Evolutionary conservation across 192 early-diverging fungal species (phyloP).

Genomic region (Funneliformis geosporum): DNA sequence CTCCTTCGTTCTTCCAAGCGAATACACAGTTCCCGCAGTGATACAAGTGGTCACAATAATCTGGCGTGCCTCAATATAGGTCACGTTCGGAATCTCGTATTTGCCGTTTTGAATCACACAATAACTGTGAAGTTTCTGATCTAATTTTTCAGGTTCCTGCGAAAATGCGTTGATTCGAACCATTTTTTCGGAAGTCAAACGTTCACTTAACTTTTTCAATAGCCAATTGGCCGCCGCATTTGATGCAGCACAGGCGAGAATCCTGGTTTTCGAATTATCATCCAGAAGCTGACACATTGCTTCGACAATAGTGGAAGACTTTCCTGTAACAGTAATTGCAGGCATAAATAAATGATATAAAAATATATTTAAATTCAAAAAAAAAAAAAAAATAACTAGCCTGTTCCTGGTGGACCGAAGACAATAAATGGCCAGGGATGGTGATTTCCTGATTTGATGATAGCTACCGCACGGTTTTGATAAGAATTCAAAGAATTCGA

Average conservation of each 20-base stretch:
- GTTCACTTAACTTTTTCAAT: neutral
- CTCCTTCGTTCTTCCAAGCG: neutral
- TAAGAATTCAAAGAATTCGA: neutral
- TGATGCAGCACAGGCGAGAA: neutral
- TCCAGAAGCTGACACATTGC: neutral
- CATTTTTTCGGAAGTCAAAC: neutral
- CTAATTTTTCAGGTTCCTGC: neutral
- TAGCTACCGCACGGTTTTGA: neutral
- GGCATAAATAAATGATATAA: neutral
- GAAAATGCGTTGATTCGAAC: neutral
- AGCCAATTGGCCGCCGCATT: neutral
- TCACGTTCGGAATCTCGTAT: neutral
- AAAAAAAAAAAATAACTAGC: no score
- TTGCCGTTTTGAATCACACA: neutral
- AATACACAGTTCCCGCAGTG: neutral
- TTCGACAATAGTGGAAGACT: neutral
- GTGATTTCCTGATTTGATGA: neutral
- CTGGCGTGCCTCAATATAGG: neutral
- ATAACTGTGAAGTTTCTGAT: neutral
- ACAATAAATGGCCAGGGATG: neutral
- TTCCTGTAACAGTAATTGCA: neutral
- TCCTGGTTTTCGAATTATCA: neutral
- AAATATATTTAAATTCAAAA: neutral
- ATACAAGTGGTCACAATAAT: neutral
- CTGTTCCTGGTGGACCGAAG: neutral